Conservation (phyloP, 2,329 filamentous ascomycete species). For the Mycogone perniciosa region DNA sequence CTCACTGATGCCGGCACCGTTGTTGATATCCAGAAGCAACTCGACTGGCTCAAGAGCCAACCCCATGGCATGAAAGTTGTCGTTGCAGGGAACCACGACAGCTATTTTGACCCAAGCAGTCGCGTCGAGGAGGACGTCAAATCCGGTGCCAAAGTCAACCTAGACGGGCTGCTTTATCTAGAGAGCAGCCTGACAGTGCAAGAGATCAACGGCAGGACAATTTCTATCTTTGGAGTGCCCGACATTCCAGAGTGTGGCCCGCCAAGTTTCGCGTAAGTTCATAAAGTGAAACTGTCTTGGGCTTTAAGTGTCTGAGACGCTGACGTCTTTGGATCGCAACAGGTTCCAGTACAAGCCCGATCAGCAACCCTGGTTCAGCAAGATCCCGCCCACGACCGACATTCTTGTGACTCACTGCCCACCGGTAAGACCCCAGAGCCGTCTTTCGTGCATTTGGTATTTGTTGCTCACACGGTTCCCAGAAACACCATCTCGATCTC, state of each 20-base stretch:
- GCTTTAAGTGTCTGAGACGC: background rate
- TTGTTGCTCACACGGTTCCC: background rate
- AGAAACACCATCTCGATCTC: conserved; percentile 63
- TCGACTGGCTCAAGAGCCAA: conserved; percentile 72
- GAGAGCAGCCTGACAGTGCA: conserved; percentile 62
- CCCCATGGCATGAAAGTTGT: conserved; percentile 77
- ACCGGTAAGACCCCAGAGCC: conserved; percentile 40
- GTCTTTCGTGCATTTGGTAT: background rate
- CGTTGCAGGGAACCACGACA: conserved; percentile 84
- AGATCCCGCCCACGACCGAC: conserved; percentile 65
- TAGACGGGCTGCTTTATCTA: conserved; percentile 67
- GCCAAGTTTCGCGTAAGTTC: conserved; percentile 52
- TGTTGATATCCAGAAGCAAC: conserved; percentile 68
- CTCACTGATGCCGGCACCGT: conserved; percentile 67
- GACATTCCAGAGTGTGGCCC: conserved; percentile 74
- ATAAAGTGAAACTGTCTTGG: background rate
- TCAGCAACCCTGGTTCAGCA: conserved; percentile 64
- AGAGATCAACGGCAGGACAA: conserved; percentile 51
- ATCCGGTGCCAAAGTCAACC: conserved; percentile 50
- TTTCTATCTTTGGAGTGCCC: conserved; percentile 67
- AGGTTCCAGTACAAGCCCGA: conserved; percentile 67
- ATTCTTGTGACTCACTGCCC: conserved; percentile 78
- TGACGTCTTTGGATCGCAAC: background rate
- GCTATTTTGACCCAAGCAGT: conserved; percentile 67
- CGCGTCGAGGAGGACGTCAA: conserved; percentile 50